Evolutionary conservation across 805 yeast genomes (phyloP).

Genomic region (Wickerhamomyces ciferrii): DNA sequence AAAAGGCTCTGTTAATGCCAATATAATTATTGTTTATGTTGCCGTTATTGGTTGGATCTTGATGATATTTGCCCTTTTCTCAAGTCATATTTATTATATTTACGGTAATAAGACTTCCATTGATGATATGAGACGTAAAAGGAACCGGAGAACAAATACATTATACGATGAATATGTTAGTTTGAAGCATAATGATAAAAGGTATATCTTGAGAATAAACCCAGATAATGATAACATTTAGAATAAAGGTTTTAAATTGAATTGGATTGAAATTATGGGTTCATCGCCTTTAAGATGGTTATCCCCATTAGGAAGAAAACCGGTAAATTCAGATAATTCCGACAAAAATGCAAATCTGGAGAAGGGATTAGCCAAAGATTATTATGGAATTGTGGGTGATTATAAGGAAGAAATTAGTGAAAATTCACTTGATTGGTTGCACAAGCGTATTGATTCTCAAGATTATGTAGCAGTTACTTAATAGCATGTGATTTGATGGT

Average conservation of each 20-base stretch:
- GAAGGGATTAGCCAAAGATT: conserved; percentile 3
- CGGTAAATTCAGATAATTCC: conserved; percentile 3
- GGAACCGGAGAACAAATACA: conserved; percentile 19
- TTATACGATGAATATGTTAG: conserved; percentile 22
- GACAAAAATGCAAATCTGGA: not conserved
- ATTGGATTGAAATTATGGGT: conserved; percentile 26
- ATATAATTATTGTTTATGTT: conserved; percentile 43
- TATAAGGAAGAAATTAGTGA: conserved; percentile 22
- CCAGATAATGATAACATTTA: conserved; percentile 12
- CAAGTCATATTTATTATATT: conserved; percentile 41
- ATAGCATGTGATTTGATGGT: too few relatives aligned
- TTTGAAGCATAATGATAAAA: conserved; percentile 24
- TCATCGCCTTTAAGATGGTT: conserved; percentile 23
- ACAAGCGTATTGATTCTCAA: conserved; percentile 20
- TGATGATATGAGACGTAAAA: conserved; percentile 44
- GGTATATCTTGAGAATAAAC: conserved; percentile 34
- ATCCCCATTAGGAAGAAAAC: conserved; percentile 17
- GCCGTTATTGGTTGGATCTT: conserved; percentile 39
- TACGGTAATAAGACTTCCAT: conserved; percentile 48
- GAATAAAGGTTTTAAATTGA: conserved; percentile 17
- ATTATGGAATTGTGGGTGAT: conserved; percentile 18
- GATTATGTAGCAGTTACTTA: conserved; percentile 14
- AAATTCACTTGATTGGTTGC: conserved; percentile 15
- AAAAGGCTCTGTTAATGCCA: conserved; percentile 33
- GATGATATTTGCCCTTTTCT: conserved; percentile 37